phyloP scores from a whole-genome alignment of 2,329 filamentous ascomycete species.

The Cercospora sp. region DNA sequence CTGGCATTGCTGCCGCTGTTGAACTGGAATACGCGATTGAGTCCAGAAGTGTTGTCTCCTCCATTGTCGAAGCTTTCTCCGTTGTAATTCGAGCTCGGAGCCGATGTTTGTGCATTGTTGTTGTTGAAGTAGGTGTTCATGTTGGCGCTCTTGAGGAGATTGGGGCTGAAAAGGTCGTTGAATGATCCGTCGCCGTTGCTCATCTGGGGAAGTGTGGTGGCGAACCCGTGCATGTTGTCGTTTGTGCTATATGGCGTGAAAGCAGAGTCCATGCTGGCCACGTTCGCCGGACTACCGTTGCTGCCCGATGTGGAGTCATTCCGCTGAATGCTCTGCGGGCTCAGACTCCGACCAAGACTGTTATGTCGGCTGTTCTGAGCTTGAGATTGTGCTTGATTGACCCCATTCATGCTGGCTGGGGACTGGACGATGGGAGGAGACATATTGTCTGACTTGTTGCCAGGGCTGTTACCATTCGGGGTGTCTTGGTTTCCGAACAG shows the following conservation, averaged over 20 bases:
- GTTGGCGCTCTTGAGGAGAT: constrained; percentile 50
- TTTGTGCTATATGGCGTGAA: constrained; percentile 37
- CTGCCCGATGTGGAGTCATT: constrained; percentile 31
- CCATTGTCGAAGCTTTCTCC: constrained; percentile 36
- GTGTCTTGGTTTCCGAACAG: constrained; percentile 43
- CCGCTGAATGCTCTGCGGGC: constrained; percentile 34
- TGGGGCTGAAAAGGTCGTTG: constrained; percentile 62
- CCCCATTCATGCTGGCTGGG: constrained; percentile 19
- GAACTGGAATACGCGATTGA: constrained; percentile 53
- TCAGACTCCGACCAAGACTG: constrained; percentile 38
- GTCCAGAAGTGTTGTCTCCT: constrained; percentile 46
- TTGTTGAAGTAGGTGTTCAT: constrained; percentile 35
- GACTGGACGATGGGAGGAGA: constrained; percentile 31
- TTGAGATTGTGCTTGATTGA: constrained; percentile 15
- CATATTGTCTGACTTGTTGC: constrained; percentile 34
- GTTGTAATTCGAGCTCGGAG: constrained; percentile 2
- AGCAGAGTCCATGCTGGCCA: constrained; percentile 20
- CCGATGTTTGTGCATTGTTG: constrained; percentile 4
- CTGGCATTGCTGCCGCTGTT: constrained; percentile 49
- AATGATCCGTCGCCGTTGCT: constrained; percentile 41
- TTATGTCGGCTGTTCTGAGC: constrained; percentile 26
- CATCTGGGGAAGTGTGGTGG: constrained; percentile 40
- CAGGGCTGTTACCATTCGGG: constrained; percentile 40
- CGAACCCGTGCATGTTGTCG: constrained; percentile 40
- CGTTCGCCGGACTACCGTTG: constrained; percentile 27